Evolutionary conservation across 768 basidiomycete genomes (phyloP).

Genomic region (Atractiella rhizophila): DNA sequence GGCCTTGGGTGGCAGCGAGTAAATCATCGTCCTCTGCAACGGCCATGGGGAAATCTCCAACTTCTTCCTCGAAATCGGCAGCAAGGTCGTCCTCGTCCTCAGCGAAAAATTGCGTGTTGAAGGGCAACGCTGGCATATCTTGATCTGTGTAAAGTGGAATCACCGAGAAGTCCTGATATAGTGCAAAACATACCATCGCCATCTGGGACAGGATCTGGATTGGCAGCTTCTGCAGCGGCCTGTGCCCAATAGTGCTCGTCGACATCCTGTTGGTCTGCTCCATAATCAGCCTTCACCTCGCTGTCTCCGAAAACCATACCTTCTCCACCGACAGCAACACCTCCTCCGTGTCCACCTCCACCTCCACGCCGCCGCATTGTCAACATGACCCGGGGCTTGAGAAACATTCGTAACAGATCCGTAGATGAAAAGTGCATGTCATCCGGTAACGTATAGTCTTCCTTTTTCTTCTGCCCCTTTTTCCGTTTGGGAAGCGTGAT

Average conservation of each 20-base stretch:
- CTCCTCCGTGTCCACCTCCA: background rate
- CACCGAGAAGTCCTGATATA: too few relatives aligned
- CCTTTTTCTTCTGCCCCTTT: slow-evolving; percentile 36
- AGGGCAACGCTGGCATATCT: slow-evolving; percentile 45
- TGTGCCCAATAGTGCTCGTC: slow-evolving; percentile 96
- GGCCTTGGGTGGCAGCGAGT: slow-evolving; percentile 46
- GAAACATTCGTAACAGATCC: slow-evolving; percentile 69
- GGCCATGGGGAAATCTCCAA: slow-evolving; percentile 1
- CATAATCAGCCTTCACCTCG: background rate
- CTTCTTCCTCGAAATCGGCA: slow-evolving; percentile 11
- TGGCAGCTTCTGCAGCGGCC: slow-evolving; percentile 54
- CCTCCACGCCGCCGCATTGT: slow-evolving; percentile 18
- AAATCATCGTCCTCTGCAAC: slow-evolving; percentile 42
- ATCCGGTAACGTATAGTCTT: slow-evolving; percentile 61
- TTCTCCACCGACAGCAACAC: too few relatives aligned
- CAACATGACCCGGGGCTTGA: slow-evolving; percentile 88
- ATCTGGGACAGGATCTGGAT: slow-evolving; percentile 28
- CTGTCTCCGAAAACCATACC: too few relatives aligned
- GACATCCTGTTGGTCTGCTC: slow-evolving; percentile 22
- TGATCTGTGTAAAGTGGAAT: too few relatives aligned
- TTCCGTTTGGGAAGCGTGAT: slow-evolving; percentile 23
- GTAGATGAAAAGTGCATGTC: slow-evolving; percentile 91
- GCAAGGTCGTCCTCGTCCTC: slow-evolving; percentile 41
- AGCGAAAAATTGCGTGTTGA: slow-evolving; percentile 91
- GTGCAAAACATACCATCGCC: too few relatives aligned